These are phyloP conservation scores for Trichoderma orchidacearum DNA, from an alignment of 495 filamentous ascomycete species.

Conservation along the genomic window DNA sequence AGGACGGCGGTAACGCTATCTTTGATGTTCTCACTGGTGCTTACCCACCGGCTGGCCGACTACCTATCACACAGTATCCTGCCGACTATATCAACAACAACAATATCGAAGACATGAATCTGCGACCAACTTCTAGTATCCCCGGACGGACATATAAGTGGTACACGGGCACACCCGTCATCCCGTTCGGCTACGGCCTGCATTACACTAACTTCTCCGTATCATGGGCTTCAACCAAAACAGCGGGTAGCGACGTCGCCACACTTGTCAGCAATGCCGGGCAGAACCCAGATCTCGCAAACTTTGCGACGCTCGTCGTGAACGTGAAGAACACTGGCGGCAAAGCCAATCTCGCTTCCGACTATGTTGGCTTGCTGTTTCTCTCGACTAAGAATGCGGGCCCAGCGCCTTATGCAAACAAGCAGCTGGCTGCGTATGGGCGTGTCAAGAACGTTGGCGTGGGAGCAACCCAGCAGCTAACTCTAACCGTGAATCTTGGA, in stretches of 20 bases:
- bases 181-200: conserved; percentile 37
- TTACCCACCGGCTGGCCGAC: conserved; percentile 40
- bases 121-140: conserved; percentile 17
- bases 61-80: conserved; percentile 45
- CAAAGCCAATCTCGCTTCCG: conserved; percentile 24
- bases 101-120: conserved; percentile 27
- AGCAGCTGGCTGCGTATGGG: conserved; percentile 47
- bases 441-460: conserved; percentile 33
- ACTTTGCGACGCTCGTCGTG: conserved; percentile 23
- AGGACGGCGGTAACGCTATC: conserved; percentile 40
- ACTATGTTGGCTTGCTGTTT: conserved; percentile 48
- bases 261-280: conserved; percentile 14
- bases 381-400: conserved; percentile 35
- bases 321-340: conserved; percentile 37
- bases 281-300: conserved; percentile 27
- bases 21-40: conserved; percentile 37
- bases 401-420: conserved; percentile 47
- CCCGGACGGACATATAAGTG: conserved; percentile 34
- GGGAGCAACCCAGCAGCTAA: conserved; percentile 18
- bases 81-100: conserved; percentile 22
- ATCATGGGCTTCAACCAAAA: conserved; percentile 27
- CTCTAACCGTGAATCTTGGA: conserved; percentile 40
- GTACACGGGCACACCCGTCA: conserved; percentile 21
- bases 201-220: conserved; percentile 37
- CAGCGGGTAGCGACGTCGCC: conserved; percentile 15